Evolutionary conservation across 345 rosid species (phyloP), one percentile per base, ranked within the genome.

Genomic region (Boechera stricta): DNA sequence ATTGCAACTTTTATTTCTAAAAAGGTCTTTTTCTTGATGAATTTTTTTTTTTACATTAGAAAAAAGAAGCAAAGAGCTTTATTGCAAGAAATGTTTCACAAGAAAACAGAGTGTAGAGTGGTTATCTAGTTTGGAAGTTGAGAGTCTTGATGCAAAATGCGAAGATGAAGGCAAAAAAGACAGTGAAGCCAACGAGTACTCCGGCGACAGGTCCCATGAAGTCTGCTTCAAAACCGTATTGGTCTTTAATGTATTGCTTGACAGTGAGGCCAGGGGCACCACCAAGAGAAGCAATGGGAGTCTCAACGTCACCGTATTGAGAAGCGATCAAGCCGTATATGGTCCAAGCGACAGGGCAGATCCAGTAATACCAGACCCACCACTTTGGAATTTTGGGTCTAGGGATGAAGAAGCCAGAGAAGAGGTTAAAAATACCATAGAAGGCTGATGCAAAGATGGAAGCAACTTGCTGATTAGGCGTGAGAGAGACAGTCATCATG

Each of bases 351-450:
- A 86, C 79, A 1, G 84, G 98, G 84, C 90, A 91, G 3, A 93
- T 85, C 96, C 93, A 93, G 71, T 90, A 93, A 77, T 88, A 93
- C 97, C 98, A 93, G 0, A 88, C 61, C 94, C 98, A 93, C 96
- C 94, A 91, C 75, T 84, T 86, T 1, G 94, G 98, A 33, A 91
- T 91, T 69, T 60, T 91, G 6, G 98, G 96, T 85, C 91, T 88
- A 8, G 92, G 92, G 55, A 93, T 87, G 72, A 89, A 90, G 84
- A 93, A 93, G 13, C 98, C 96, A 1, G 91, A 90, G 88, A 91
- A 94, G 45, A 94, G 87, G 55, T 87, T 90, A 73, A 94, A 94
- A 53, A 91, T 82, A 4, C 87, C 64, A 15, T 90, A 94, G 66
- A 91, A 94, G 6, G 97, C 87, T 39, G 94, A 83, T 1, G 90